phyloP scores from a whole-genome alignment of 371 early-diverging fungal genomes.

The Saksenaea vasiformis region DNA sequence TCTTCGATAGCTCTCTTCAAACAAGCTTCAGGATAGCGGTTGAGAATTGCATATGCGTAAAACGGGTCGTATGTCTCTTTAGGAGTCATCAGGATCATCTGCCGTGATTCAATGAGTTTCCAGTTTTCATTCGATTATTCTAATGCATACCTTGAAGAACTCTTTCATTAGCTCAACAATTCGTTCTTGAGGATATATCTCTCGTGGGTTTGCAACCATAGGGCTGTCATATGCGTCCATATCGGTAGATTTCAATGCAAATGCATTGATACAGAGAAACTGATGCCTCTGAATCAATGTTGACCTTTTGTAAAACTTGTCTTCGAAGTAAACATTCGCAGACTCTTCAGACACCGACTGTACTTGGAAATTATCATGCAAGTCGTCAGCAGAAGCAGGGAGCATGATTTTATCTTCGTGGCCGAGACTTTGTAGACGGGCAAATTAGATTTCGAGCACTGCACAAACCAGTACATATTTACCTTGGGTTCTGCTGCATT shows the following conservation, averaged over 20 bases:
- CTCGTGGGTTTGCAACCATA: background rate
- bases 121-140: background rate
- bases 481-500: conserved; percentile 8
- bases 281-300: conserved; percentile 27
- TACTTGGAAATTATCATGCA: background rate
- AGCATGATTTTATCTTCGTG: background rate
- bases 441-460: background rate
- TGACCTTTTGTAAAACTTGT: conserved; percentile 17
- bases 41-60: conserved; percentile 39
- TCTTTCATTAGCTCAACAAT: conserved; percentile 20
- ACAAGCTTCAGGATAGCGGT: conserved; percentile 24
- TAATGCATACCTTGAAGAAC: conserved; percentile 32
- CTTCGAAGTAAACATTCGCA: conserved; percentile 20
- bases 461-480: conserved; percentile 7
- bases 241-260: conserved; percentile 1
- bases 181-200: conserved; percentile 8
- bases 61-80: conserved; percentile 47
- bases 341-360: background rate
- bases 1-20: conserved; percentile 18
- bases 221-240: conserved; percentile 8
- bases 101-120: background rate
- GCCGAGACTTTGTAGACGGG: background rate
- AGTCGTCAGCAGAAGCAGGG: background rate
- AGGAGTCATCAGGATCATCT: conserved; percentile 63
- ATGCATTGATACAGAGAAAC: conserved; percentile 16